Percentiles rank a stretch among this genome's conserved stretches.
Evolutionary conservation across 768 basidiomycete genomes (phyloP).

Genomic region (Porpolomopsis calyptriformis): DNA sequence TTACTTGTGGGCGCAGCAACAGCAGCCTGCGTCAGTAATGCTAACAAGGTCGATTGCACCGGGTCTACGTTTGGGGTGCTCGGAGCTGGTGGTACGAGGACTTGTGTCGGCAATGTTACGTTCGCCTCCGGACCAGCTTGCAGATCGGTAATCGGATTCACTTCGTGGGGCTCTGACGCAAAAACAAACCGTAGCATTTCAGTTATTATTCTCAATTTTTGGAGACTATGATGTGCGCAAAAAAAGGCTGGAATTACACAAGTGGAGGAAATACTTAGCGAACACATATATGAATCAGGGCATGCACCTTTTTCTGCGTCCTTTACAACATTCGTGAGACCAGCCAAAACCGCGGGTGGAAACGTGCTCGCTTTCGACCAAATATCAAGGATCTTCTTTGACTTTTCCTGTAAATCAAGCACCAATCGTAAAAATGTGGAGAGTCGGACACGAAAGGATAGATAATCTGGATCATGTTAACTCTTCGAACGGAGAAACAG

Average conservation of each 20-base stretch:
- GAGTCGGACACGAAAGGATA: background rate
- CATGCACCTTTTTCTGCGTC: conserved; percentile 83
- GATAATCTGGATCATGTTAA: too few species aligned
- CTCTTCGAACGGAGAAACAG: too few species aligned
- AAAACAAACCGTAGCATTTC: conserved; percentile 51
- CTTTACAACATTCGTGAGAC: conserved; percentile 60
- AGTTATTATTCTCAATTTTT: conserved; percentile 54
- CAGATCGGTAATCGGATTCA: conserved; percentile 27
- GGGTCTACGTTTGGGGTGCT: conserved; percentile 19
- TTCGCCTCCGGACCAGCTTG: conserved; percentile 22
- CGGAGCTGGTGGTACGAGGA: conserved; percentile 18
- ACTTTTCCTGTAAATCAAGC: conserved; percentile 72
- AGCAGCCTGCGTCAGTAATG: conserved; percentile 55
- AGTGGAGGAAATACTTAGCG: conserved; percentile 69
- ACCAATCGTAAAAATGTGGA: conserved; percentile 14
- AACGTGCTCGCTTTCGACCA: conserved; percentile 92
- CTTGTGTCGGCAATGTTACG: conserved; percentile 20
- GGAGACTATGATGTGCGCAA: conserved; percentile 30
- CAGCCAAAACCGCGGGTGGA: conserved; percentile 61
- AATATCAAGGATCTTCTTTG: conserved; percentile 94
- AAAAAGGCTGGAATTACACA: conserved; percentile 57
- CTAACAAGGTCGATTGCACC: conserved; percentile 57
- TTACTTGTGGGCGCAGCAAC: conserved; percentile 22
- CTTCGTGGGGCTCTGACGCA: conserved; percentile 46
- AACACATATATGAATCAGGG: conserved; percentile 48